Base-by-base conservation (phyloP, 2,329 filamentous ascomycete genomes). In the Cryphonectria naterciae region DNA sequence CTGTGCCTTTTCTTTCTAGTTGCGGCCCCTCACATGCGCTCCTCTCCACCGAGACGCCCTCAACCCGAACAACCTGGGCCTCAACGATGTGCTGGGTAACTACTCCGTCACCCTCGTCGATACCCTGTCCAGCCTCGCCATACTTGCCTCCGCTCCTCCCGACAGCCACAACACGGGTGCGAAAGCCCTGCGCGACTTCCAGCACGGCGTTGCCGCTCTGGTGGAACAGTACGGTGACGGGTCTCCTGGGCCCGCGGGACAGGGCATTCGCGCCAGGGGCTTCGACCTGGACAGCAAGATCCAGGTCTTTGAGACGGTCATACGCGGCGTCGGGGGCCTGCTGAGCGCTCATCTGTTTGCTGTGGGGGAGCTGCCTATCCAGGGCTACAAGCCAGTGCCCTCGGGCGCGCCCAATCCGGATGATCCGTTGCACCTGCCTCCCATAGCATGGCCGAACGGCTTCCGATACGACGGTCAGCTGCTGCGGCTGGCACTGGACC, bases 271-370 rank as follows among this genome's bases (percentile, higher is more conserved):
- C 74, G 90, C 91, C 4, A 88, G 90, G 68, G 96, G 94, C 0
- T 99, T 99, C 77, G 94, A 99, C 80, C 85, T 97, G 56, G 95
- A 99, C 81, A 97, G 95, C 83, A 99, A 98, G 81, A 96, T 99
- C 1, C 95, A 99, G 82, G 94, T 99, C 54, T 99, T 99, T 78
- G 96, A 99, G 83, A 98, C 95, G 0, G 95, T 97, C 49, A 99
- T 99, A 75, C 88, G 96, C 71, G 96, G 95, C 22, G 88, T 97
- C 62, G 96, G 96, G 19, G 96, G 96, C 0, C 84, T 99, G 70
- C 83, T 99, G 74, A 98, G 95, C 77, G 94, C 95, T 2, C 96
- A 99, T 82, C 83, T 98, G 58, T 99, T 99, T 79, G 95, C 96
- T 17, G 86, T 94, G 32, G 96, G 95, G 46, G 94, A 97, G 70